phyloP scores from a whole-genome alignment of 345 rosid genomes.

The Salix exigua region DNA sequence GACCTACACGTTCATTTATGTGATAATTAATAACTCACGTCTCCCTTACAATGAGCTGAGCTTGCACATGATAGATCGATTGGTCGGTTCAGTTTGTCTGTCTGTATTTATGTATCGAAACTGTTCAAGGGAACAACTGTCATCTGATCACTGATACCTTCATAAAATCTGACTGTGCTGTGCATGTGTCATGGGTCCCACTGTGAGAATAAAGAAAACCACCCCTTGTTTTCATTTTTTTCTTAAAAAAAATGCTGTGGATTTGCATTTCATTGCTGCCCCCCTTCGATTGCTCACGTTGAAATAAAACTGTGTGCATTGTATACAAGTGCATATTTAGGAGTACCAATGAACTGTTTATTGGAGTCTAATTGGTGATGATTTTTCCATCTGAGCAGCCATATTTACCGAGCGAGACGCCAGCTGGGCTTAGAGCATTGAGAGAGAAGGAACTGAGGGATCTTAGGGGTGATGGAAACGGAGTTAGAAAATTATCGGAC shows the following conservation, averaged over 20 bases:
- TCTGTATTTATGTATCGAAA: neutral
- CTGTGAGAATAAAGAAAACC: neutral
- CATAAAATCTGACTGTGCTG: neutral
- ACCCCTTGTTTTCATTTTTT: neutral
- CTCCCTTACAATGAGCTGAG: neutral
- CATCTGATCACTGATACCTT: neutral
- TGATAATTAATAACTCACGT: neutral
- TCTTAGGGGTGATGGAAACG: conserved; percentile 65
- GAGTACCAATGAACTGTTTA: too few relatives aligned
- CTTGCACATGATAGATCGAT: neutral
- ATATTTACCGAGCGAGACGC: conserved; percentile 77
- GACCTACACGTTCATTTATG: neutral
- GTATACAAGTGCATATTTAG: too few relatives aligned
- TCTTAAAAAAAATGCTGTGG: too few relatives aligned
- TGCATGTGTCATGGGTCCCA: neutral
- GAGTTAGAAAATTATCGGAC: conserved; percentile 74
- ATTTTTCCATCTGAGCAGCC: conserved; percentile 53
- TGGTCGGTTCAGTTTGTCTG: neutral
- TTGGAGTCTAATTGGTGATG: neutral
- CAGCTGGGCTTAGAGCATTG: conserved; percentile 57
- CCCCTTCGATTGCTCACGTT: too few relatives aligned
- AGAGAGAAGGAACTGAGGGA: conserved; percentile 68
- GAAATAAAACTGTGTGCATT: too few relatives aligned
- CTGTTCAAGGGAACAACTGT: neutral
- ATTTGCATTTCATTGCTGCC: too few relatives aligned